Base-by-base conservation (phyloP, 306 rosid genomes). In the Trichosanthes cucumerina region DNA sequence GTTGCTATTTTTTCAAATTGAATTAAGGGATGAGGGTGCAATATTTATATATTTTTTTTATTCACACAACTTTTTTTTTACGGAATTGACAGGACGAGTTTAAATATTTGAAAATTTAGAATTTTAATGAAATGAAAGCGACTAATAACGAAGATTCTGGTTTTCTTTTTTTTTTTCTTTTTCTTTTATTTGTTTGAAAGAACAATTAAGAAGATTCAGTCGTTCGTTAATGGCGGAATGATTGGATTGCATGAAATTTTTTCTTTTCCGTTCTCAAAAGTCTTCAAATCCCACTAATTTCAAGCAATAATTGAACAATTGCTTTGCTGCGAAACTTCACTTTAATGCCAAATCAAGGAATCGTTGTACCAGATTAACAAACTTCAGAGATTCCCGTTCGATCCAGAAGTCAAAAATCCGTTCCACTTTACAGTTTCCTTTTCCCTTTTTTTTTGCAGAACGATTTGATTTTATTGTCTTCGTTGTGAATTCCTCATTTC, bases 321-420 rank as follows among this genome's bases (percentile, higher is more conserved):
- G 9, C 62, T 50, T 74, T 31, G n/a, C 15, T n/a, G 46, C 47
- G 63, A 9, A 74, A 50, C 31, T 9, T n/a, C 47, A 8, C 31
- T 24, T 24, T 28, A 21, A 12, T 43, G 75, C 75, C 19, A 21
- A 71, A n/a, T 24, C 24, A 46, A 71, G 58, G 53, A 71, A 71
- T 71, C 11, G 58, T 13, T 24, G 15, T 11, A n/a, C 75, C 52
- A 44, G 75, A 68, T 10, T 68, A 74, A 28, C 78, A 18, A 52
- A 75, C 23, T 49, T 36, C 78, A 28, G 33, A 28, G 64, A 75
- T 53, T 75, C 78, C 78, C 43, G 28, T 49, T 31, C 33, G 78
- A 75, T 21, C 78, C 6, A 64, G 16, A 65, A 78, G 38, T 78
- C 81, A 78, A 78, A 64, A 78, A 33, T n/a, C 60, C 15, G 33